These are phyloP conservation scores for Nakazawaea pomicola DNA, from an alignment of 805 yeast genomes.

Conservation along the genomic window DNA sequence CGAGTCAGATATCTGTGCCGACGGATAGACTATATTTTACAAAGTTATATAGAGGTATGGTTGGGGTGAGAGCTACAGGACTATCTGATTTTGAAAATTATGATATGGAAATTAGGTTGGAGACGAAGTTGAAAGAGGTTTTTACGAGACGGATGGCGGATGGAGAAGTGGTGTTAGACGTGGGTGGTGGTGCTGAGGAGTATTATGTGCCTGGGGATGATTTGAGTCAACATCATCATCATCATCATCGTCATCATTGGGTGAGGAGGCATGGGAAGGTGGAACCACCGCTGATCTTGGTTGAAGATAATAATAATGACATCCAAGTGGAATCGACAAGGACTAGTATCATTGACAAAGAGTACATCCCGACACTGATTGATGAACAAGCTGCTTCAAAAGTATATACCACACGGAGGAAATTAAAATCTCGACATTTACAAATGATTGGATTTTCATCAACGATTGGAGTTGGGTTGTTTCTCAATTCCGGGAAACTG, in stretches of 20 bases:
- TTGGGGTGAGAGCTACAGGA: conserved; percentile 8
- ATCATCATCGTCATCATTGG: too few relatives aligned
- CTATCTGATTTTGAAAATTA: conserved; percentile 26
- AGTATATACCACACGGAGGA: conserved; percentile 41
- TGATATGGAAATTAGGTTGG: conserved; percentile 19
- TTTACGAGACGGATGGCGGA: conserved; percentile 8
- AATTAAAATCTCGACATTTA: conserved; percentile 58
- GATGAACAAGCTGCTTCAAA: conserved; percentile 9
- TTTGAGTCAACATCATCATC: too few relatives aligned
- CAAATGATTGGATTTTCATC: conserved; percentile 81
- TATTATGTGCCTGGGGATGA: conserved; percentile 9
- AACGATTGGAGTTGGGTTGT: conserved; percentile 72
- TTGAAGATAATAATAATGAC: too few relatives aligned
- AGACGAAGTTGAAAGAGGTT: conserved; percentile 20
- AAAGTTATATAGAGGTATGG: conserved; percentile 20
- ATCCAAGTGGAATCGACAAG: neutral
- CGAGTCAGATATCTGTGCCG: neutral
- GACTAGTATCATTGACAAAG: conserved; percentile 9
- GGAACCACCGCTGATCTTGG: too few relatives aligned
- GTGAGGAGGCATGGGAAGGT: too few relatives aligned
- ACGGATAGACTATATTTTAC: conserved; percentile 17
- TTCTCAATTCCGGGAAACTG: conserved; percentile 68
- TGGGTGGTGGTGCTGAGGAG: neutral
- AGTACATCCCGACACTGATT: conserved; percentile 1
- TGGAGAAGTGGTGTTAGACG: neutral